Evolutionary conservation across 2,329 filamentous ascomycete species (phyloP).

Genomic region (Capronia coronata): DNA sequence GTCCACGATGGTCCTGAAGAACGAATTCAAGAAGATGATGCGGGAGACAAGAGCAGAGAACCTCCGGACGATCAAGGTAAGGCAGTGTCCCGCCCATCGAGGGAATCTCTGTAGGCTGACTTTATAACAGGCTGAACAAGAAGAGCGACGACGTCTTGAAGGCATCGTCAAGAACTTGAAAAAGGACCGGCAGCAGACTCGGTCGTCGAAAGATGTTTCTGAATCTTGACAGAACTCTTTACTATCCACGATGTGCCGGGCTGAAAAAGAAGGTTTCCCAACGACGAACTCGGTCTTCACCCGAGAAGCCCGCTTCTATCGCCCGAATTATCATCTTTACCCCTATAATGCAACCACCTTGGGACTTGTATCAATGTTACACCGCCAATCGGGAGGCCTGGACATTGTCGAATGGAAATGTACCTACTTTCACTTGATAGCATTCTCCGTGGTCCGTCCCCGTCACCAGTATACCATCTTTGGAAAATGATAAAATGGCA

Average conservation of each 20-base stretch:
- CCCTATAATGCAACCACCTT: too few species aligned
- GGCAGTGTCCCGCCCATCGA: constrained; percentile 28
- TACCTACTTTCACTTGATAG: too few species aligned
- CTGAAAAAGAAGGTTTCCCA: too few species aligned
- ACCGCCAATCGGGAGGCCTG: too few species aligned
- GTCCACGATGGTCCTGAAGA: constrained; percentile 62
- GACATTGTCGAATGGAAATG: too few species aligned
- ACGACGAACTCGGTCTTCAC: too few species aligned
- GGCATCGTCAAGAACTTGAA: constrained; percentile 50
- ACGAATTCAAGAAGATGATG: constrained; percentile 78
- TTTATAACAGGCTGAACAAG: constrained; percentile 57
- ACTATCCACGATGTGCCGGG: too few species aligned
- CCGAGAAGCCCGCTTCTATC: too few species aligned
- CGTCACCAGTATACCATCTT: not conserved
- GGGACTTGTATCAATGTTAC: too few species aligned
- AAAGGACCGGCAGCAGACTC: constrained; percentile 35
- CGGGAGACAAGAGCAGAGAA: constrained; percentile 62
- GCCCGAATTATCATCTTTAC: too few species aligned
- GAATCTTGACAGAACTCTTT: not conserved
- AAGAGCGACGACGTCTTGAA: constrained; percentile 63
- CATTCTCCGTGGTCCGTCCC: too few species aligned
- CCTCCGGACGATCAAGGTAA: constrained; percentile 58
- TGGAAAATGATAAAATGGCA: too few species aligned
- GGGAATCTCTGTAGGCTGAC: constrained; percentile 5
- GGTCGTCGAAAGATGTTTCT: constrained; percentile 7